Conservation (phyloP, 495 filamentous ascomycete genomes). For the Aspergillus nanangensis region DNA sequence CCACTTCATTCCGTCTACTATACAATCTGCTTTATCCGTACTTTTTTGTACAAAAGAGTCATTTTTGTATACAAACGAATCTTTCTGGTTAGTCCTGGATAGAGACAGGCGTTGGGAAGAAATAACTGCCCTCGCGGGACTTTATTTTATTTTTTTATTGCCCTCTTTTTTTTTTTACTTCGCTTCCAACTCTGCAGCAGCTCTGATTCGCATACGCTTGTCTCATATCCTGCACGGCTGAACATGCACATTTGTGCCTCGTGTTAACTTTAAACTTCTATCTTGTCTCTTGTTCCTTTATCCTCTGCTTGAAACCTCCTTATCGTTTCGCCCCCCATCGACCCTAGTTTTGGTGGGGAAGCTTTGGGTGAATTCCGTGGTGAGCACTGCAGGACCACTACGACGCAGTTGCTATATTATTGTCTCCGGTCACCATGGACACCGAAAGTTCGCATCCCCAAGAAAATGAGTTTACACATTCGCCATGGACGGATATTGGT, state of each 20-base stretch:
- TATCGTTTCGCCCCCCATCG: conserved; percentile 3
- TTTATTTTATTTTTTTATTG: neutral
- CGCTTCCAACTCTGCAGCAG: conserved; percentile 6
- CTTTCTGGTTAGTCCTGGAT: conserved; percentile 9
- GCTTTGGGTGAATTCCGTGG: neutral
- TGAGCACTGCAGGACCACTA: neutral
- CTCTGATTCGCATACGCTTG: neutral
- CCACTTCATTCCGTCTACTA: conserved; percentile 23
- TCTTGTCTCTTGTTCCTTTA: neutral
- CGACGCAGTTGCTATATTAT: neutral
- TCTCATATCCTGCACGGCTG: conserved; percentile 7
- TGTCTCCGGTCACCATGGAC: conserved; percentile 28
- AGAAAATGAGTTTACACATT: conserved; percentile 46
- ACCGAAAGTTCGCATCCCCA: conserved; percentile 40
- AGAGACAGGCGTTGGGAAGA: conserved; percentile 9
- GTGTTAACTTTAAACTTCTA: conserved; percentile 12
- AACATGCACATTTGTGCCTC: conserved; percentile 37
- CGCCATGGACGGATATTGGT: conserved; percentile 49
- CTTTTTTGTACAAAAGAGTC: conserved; percentile 15
- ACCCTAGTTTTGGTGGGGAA: neutral
- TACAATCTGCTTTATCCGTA: conserved; percentile 27
- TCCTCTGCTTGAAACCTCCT: neutral
- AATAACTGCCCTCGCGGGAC: conserved; percentile 3
- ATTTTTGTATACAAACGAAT: conserved; percentile 25
- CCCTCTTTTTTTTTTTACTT: neutral